A percentile compares a stretch with the other conserved stretches of the same genome.
phyloP scores from a whole-genome alignment of 441 rosid species.

The Gossypium schwendimanii region DNA sequence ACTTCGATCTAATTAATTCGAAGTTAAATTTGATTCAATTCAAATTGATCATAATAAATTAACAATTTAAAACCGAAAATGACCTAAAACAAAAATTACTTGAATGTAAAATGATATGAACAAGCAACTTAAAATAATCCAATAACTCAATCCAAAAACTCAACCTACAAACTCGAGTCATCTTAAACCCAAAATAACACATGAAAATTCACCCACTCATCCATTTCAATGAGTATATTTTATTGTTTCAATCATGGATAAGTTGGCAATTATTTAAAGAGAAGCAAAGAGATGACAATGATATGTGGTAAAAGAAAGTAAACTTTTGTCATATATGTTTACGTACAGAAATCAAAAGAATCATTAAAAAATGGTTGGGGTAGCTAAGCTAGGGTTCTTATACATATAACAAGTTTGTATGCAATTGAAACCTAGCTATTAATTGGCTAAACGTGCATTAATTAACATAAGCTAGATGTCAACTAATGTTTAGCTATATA shows the following conservation, averaged over 20 bases:
- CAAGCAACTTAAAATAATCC: too few relatives aligned
- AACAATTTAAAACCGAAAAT: too few relatives aligned
- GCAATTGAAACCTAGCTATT: not conserved
- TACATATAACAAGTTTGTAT: not conserved
- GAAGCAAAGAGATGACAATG: not conserved
- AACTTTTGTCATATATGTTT: too few relatives aligned
- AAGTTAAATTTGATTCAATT: not conserved
- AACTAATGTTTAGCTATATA: not conserved
- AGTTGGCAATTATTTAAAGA: not conserved
- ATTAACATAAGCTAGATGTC: not conserved
- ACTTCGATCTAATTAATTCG: not conserved
- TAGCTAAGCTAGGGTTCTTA: not conserved
- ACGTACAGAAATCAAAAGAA: too few relatives aligned
- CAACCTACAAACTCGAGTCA: too few relatives aligned
- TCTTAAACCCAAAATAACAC: not conserved
- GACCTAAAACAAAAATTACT: too few relatives aligned
- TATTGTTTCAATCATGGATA: not conserved
- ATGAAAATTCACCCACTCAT: not conserved
- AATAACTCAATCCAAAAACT: too few relatives aligned
- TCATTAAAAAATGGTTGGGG: not conserved
- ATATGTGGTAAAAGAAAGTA: too few relatives aligned
- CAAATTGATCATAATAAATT: not conserved
- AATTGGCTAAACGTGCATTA: not conserved
- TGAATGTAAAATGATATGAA: too few relatives aligned
- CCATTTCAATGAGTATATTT: not conserved